phyloP scores from a whole-genome alignment of 2,329 filamentous ascomycete genomes.

The Penicillium polonicum region DNA sequence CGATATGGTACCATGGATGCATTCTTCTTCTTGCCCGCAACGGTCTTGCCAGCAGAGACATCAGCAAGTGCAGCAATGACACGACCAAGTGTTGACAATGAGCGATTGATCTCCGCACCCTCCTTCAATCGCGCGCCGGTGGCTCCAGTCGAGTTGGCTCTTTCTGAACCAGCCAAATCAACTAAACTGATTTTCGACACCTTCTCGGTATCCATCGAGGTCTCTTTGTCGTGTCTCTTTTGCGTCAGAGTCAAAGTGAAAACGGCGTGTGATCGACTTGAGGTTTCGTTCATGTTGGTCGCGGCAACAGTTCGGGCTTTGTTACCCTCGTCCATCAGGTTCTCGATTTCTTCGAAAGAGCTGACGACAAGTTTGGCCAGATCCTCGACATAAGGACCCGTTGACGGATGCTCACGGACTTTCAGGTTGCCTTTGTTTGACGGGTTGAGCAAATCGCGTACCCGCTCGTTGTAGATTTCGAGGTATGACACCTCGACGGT shows the following conservation, averaged over 20 bases:
- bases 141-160: slow-evolving; percentile 94
- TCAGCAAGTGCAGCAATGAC: slow-evolving; percentile 96
- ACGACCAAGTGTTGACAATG: slow-evolving; percentile 90
- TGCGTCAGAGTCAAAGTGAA: slow-evolving; percentile 96
- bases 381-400: slow-evolving; percentile 97
- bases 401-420: slow-evolving; percentile 95
- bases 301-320: slow-evolving; percentile 97
- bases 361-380: slow-evolving; percentile 91
- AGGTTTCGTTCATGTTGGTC: slow-evolving; percentile 99
- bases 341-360: slow-evolving; percentile 92
- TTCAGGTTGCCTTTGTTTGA: slow-evolving; percentile 94
- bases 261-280: slow-evolving; percentile 94
- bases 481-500: slow-evolving; percentile 98
- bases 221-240: slow-evolving; percentile 85
- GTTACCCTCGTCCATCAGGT: slow-evolving; percentile 98
- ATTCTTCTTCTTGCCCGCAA: slow-evolving; percentile 74
- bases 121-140: slow-evolving; percentile 94
- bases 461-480: slow-evolving; percentile 98
- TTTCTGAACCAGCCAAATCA: slow-evolving; percentile 94
- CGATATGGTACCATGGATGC: slow-evolving; percentile 85
- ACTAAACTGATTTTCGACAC: slow-evolving; percentile 97
- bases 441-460: slow-evolving; percentile 91
- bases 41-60: slow-evolving; percentile 63
- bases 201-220: slow-evolving; percentile 96
- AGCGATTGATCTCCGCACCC: slow-evolving; percentile 97